phyloP scores from a whole-genome alignment of 1,284 basidiomycete genomes.

The Malassezia sp. region DNA sequence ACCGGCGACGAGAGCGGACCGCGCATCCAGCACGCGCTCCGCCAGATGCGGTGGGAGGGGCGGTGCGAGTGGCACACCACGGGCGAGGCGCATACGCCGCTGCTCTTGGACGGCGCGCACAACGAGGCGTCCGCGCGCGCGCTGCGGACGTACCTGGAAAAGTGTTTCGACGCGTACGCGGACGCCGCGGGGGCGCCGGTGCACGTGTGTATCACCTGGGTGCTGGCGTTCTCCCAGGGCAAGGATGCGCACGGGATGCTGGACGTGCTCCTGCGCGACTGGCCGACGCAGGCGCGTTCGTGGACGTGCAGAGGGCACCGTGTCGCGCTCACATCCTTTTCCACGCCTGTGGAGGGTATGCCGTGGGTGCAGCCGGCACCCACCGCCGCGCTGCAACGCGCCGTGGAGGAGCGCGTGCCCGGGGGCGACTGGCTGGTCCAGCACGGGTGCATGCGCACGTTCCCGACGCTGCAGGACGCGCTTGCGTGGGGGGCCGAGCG shows the following conservation, averaged over 20 bases:
- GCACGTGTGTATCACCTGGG: slow-evolving; percentile 24
- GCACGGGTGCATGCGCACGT: too few relatives aligned
- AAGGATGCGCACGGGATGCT: slow-evolving; percentile 35
- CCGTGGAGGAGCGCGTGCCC: neutral
- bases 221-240: slow-evolving; percentile 36
- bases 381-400: slow-evolving; percentile 11
- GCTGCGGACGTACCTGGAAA: slow-evolving; percentile 61
- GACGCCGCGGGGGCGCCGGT: neutral
- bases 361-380: slow-evolving; percentile 33
- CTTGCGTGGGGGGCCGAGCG: slow-evolving; percentile 21
- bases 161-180: slow-evolving; percentile 15
- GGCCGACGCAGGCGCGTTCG: slow-evolving; percentile 3
- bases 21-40: slow-evolving; percentile 18
- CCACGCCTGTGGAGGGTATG: slow-evolving; percentile 42
- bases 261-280: slow-evolving; percentile 15
- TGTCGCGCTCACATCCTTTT: slow-evolving; percentile 31
- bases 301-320: slow-evolving; percentile 16
- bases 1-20: slow-evolving; percentile 19
- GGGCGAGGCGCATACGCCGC: slow-evolving; percentile 18
- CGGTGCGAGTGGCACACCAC: slow-evolving; percentile 63
- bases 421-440: slow-evolving; percentile 1
- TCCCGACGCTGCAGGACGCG: slow-evolving; percentile 14
- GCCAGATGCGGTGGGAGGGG: slow-evolving; percentile 59
- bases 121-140: slow-evolving; percentile 70
- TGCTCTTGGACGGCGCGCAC: slow-evolving; percentile 83